Percentiles rank a stretch among this genome's conserved stretches.
These are phyloP conservation scores for Candida chauliodis DNA, from an alignment of 805 yeast genomes.

Conservation along the genomic window DNA sequence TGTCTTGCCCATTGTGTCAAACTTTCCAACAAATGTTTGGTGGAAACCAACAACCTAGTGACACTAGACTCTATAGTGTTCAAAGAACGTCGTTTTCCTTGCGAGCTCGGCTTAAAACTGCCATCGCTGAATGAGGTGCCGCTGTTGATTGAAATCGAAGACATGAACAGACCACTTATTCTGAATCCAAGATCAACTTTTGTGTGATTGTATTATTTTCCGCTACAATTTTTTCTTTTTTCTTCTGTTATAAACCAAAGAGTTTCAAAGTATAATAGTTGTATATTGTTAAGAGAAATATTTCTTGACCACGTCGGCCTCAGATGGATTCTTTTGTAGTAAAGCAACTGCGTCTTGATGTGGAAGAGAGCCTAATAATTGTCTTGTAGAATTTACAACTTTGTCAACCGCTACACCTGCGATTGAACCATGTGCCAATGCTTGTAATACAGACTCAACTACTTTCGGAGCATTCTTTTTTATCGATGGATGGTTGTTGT, in stretches of 20 bases:
- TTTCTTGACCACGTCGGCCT: conserved; percentile 50
- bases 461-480: conserved; percentile 54
- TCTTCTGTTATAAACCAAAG: not conserved
- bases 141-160: not conserved
- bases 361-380: conserved; percentile 60
- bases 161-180: not conserved
- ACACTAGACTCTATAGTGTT: conserved; percentile 73
- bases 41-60: conserved; percentile 75
- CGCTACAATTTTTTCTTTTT: not conserved
- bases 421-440: conserved; percentile 64
- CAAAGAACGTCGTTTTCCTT: conserved; percentile 22
- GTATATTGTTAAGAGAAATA: conserved; percentile 41
- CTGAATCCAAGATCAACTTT: not conserved
- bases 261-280: not conserved
- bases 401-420: conserved; percentile 69
- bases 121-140: not conserved
- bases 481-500: conserved; percentile 56
- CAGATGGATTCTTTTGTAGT: conserved; percentile 59
- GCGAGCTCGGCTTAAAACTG: not conserved
- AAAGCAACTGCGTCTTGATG: conserved; percentile 65
- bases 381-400: conserved; percentile 60
- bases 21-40: conserved; percentile 82
- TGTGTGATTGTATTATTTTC: not conserved
- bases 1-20: conserved; percentile 87
- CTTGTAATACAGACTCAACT: conserved; percentile 69